Evolutionary conservation across 768 basidiomycete species (phyloP).

Genomic region (Mrakia gelida): DNA sequence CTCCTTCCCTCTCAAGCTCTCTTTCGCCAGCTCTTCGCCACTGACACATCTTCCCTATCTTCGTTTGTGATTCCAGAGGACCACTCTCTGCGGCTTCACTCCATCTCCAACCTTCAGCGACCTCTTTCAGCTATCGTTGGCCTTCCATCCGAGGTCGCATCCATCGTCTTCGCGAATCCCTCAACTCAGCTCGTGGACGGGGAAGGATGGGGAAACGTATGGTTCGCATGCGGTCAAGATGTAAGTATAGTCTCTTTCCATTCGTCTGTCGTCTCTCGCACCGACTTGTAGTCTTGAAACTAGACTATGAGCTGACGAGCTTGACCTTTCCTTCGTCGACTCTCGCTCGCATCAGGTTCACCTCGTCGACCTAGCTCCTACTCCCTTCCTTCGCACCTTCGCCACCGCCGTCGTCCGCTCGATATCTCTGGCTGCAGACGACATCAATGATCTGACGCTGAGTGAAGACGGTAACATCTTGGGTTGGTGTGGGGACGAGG

Average conservation of each 20-base stretch:
- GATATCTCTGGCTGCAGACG: constrained; percentile 10
- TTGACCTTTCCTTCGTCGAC: no score
- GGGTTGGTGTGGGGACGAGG: constrained; percentile 23
- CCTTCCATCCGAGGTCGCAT: constrained; percentile 21
- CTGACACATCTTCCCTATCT: not conserved
- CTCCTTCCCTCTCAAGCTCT: not conserved
- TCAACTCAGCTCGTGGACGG: not conserved
- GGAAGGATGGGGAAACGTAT: constrained; percentile 15
- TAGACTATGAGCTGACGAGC: no score
- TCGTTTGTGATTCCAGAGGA: not conserved
- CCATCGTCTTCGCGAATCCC: constrained; percentile 18
- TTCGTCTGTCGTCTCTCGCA: no score
- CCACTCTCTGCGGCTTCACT: constrained; percentile 20
- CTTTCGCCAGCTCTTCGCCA: no score
- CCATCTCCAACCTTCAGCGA: not conserved
- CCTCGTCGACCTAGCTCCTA: constrained; percentile 2
- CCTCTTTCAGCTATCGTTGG: constrained; percentile 18
- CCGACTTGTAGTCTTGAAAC: no score
- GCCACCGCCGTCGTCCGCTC: constrained; percentile 5
- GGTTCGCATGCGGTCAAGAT: constrained; percentile 25
- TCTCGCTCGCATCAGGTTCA: not conserved
- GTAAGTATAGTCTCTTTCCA: not conserved
- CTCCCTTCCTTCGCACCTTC: constrained; percentile 21
- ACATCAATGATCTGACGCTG: constrained; percentile 20
- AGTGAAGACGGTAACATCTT: constrained; percentile 6